Evolutionary conservation across 768 basidiomycete species (phyloP).

Genomic region (Psilocybe cyanescens): DNA sequence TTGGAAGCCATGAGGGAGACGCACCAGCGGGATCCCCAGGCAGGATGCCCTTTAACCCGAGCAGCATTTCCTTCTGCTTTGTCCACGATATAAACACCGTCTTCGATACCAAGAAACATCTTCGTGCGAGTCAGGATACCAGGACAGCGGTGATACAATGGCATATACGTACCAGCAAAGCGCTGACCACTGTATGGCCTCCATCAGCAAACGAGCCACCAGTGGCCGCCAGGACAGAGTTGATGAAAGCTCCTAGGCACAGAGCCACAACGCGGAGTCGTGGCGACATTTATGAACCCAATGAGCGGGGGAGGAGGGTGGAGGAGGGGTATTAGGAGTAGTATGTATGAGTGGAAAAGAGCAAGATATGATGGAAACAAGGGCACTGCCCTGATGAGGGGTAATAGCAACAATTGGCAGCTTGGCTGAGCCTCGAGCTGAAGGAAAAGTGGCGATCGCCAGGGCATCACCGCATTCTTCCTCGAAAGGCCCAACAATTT

Average conservation of each 20-base stretch:
- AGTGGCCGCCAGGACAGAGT: slow-evolving; percentile 35
- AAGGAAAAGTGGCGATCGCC: not conserved
- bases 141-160: not conserved
- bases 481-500: slow-evolving; percentile 5
- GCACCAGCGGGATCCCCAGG: slow-evolving; percentile 74
- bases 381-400: not conserved
- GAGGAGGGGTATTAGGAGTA: slow-evolving; percentile 1
- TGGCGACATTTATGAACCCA: slow-evolving; percentile 16
- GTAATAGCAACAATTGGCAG: not conserved
- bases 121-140: slow-evolving; percentile 23
- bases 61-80: slow-evolving; percentile 83
- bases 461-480: slow-evolving; percentile 12
- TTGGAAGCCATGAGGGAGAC: not conserved
- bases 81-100: slow-evolving; percentile 88
- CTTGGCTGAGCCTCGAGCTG: not conserved
- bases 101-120: slow-evolving; percentile 81
- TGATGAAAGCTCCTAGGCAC: slow-evolving; percentile 41
- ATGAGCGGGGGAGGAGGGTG: not conserved
- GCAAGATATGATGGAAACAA: not conserved
- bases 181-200: slow-evolving; percentile 50
- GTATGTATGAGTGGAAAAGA: not conserved
- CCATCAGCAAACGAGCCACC: slow-evolving; percentile 49
- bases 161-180: slow-evolving; percentile 47
- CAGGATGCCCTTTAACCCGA: slow-evolving; percentile 68
- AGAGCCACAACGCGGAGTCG: slow-evolving; percentile 45